Evolutionary conservation across 768 basidiomycete species (phyloP).

Genomic region (Hypsizygus marmoreus): DNA sequence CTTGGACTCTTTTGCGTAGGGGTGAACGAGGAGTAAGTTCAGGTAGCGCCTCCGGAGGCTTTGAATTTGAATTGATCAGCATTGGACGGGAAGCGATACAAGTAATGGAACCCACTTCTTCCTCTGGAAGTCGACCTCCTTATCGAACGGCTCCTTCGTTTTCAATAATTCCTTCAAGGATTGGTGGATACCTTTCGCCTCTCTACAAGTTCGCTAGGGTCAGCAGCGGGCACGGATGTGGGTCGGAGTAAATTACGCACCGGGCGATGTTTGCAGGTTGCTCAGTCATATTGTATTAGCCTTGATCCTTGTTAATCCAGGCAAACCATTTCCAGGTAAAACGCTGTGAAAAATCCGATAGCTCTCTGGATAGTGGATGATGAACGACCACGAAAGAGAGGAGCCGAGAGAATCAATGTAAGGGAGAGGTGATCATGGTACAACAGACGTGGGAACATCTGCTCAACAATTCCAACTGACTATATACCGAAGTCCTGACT

Average conservation of each 20-base stretch:
- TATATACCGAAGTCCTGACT: too few species aligned
- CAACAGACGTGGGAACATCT: slow-evolving; percentile 24
- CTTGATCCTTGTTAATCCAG: slow-evolving; percentile 23
- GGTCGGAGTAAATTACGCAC: slow-evolving; percentile 31
- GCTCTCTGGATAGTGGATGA: slow-evolving; percentile 6
- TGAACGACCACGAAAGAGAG: slow-evolving; percentile 1
- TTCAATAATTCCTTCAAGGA: slow-evolving; percentile 76
- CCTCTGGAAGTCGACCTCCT: slow-evolving; percentile 82
- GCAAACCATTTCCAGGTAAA: slow-evolving; percentile 34
- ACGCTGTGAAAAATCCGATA: slow-evolving; percentile 3
- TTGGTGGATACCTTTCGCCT: slow-evolving; percentile 76
- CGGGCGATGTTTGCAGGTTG: slow-evolving; percentile 44
- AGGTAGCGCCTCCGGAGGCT: slow-evolving; percentile 76
- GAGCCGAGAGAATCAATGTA: slow-evolving; percentile 16
- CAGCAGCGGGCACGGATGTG: slow-evolving; percentile 11
- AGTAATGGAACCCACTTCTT: slow-evolving; percentile 65
- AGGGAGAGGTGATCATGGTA: slow-evolving; percentile 12
- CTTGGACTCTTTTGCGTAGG: slow-evolving; percentile 71
- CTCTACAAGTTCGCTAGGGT: slow-evolving; percentile 44
- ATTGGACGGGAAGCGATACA: slow-evolving; percentile 13
- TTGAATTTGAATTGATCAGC: slow-evolving; percentile 9
- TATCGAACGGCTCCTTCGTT: slow-evolving; percentile 77
- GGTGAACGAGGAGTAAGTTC: slow-evolving; percentile 66
- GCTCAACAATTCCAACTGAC: slow-evolving; percentile 4
- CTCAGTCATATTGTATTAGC: slow-evolving; percentile 41